Percentiles rank a stretch among this genome's conserved stretches.
phyloP scores from a whole-genome alignment of 768 basidiomycete species.

The Pleurotus giganteus region DNA sequence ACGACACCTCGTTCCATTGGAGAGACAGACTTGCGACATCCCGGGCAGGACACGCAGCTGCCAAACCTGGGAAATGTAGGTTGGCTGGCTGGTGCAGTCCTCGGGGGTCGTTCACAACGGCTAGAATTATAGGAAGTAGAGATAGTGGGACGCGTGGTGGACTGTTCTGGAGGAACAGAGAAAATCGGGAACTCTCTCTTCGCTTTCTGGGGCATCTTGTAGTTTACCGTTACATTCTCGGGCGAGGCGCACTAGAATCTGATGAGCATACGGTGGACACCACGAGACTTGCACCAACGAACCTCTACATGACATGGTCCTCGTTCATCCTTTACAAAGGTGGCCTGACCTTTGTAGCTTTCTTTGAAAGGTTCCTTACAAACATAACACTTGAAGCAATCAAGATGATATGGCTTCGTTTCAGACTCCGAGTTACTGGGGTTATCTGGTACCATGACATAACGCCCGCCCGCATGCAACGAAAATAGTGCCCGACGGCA shows the following conservation, averaged over 20 bases:
- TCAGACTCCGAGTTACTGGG: conserved; percentile 33
- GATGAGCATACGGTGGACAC: neutral
- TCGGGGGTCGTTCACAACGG: conserved; percentile 24
- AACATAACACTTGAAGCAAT: conserved; percentile 72
- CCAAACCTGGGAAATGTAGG: conserved; percentile 55
- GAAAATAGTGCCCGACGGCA: conserved; percentile 61
- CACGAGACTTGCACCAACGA: conserved; percentile 9
- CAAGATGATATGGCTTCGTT: conserved; percentile 66
- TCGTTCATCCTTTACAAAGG: conserved; percentile 64
- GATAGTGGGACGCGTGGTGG: conserved; percentile 13
- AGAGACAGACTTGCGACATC: conserved; percentile 70
- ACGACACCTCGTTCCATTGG: conserved; percentile 86
- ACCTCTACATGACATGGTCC: conserved; percentile 73
- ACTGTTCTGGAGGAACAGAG: neutral
- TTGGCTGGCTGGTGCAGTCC: conserved; percentile 32
- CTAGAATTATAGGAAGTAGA: conserved; percentile 21
- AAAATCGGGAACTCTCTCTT: neutral
- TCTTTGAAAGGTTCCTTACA: conserved; percentile 68
- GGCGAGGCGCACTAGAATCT: conserved; percentile 44
- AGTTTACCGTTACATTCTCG: conserved; percentile 35
- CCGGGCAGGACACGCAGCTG: conserved; percentile 63
- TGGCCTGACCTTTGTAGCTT: conserved; percentile 55
- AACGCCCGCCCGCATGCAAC: conserved; percentile 43
- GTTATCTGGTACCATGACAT: conserved; percentile 67
- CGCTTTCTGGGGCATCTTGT: neutral